Percentiles rank a stretch among this genome's conserved stretches.
These are phyloP conservation scores for Cryphonectria nitschkei DNA, from an alignment of 2,329 filamentous ascomycete species.

Conservation along the genomic window DNA sequence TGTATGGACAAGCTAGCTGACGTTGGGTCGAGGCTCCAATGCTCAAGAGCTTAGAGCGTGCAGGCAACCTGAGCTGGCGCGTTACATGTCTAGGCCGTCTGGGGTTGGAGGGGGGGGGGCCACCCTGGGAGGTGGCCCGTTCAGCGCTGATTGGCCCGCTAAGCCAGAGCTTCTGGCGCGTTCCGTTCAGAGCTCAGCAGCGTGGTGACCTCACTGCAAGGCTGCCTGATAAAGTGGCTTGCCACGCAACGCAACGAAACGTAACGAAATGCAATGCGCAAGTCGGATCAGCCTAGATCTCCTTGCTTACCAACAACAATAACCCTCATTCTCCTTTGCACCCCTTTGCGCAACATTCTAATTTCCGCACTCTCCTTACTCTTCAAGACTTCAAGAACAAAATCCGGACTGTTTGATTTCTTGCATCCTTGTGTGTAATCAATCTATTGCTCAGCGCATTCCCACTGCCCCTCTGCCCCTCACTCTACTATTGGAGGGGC, in stretches of 20 bases:
- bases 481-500: neutral
- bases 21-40: constrained; percentile 26
- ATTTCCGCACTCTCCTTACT: neutral
- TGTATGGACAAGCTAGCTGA: constrained; percentile 23
- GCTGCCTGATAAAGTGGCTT: constrained; percentile 12
- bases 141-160: constrained; percentile 20
- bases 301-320: neutral
- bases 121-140: constrained; percentile 1
- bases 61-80: constrained; percentile 23
- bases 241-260: too few species aligned
- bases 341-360: neutral
- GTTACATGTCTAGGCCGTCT: constrained; percentile 1
- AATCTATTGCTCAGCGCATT: neutral
- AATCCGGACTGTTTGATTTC: too few species aligned
- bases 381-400: neutral
- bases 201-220: constrained; percentile 8
- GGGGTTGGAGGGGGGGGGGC: neutral
- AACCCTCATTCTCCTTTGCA: neutral
- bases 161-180: constrained; percentile 22
- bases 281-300: neutral
- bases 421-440: neutral
- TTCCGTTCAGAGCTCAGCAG: constrained; percentile 10
- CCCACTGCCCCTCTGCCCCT: neutral
- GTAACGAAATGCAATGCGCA: neutral
- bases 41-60: constrained; percentile 12